These are phyloP conservation scores for Pisolithus orientalis DNA, from an alignment of 768 basidiomycete species.

Conservation along the genomic window DNA sequence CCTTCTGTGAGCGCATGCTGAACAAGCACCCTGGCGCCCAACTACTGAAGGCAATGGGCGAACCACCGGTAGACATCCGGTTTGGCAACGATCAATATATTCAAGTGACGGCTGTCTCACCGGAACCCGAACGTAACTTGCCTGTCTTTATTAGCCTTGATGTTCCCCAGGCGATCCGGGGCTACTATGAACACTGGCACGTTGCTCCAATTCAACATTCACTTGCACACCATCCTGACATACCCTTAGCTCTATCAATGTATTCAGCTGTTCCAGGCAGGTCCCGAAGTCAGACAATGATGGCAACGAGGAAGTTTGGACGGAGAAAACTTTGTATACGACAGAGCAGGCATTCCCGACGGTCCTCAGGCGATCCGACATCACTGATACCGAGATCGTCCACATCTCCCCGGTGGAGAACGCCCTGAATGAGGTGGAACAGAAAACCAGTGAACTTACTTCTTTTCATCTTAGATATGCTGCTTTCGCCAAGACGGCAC, in stretches of 20 bases:
- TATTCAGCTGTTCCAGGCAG: constrained; percentile 74
- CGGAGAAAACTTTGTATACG: constrained; percentile 82
- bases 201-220: constrained; percentile 9
- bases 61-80: constrained; percentile 76
- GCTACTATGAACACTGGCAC: constrained; percentile 85
- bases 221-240: constrained; percentile 1
- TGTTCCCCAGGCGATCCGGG: constrained; percentile 71
- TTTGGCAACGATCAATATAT: constrained; percentile 80
- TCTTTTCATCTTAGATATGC: constrained; percentile 66
- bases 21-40: constrained; percentile 86
- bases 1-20: constrained; percentile 87
- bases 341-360: constrained; percentile 91
- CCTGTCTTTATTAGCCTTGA: constrained; percentile 83
- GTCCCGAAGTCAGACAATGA: constrained; percentile 58
- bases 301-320: constrained; percentile 71
- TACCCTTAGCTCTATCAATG: constrained; percentile 60
- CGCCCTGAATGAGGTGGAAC: constrained; percentile 75
- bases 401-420: constrained; percentile 85
- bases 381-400: constrained; percentile 59
- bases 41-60: constrained; percentile 62
- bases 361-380: constrained; percentile 83
- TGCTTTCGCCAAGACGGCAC: constrained; percentile 70
- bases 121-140: constrained; percentile 73
- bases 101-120: constrained; percentile 79
- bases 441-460: constrained; percentile 72